Conservation (phyloP, 805 yeast species). For the Yarrowia sp. region DNA sequence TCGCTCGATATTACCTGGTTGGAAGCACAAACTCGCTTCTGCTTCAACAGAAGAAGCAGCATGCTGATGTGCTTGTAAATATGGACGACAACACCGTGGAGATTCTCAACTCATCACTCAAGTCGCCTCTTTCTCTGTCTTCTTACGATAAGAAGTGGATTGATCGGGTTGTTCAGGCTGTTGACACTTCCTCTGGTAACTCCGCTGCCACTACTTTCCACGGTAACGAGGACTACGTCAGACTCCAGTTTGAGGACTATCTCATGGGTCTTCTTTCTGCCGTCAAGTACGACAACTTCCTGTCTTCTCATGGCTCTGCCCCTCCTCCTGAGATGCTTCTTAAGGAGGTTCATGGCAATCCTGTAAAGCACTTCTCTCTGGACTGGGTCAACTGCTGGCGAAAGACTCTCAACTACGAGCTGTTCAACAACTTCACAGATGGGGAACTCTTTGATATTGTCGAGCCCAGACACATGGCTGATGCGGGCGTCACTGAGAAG, state of each 20-base stretch:
- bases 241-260: constrained; percentile 91
- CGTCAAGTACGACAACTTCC: constrained; percentile 70
- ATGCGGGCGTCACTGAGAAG: constrained; percentile 15
- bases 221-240: constrained; percentile 86
- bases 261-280: constrained; percentile 75
- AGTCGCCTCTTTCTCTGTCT: constrained; percentile 56
- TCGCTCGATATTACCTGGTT: constrained; percentile 69
- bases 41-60: constrained; percentile 64
- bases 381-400: constrained; percentile 63
- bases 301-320: constrained; percentile 51
- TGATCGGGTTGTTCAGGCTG: constrained; percentile 60
- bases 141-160: constrained; percentile 79
- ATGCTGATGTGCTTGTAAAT: constrained; percentile 76
- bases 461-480: constrained; percentile 55
- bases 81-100: constrained; percentile 56
- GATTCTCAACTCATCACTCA: constrained; percentile 55
- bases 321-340: constrained; percentile 51
- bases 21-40: constrained; percentile 90
- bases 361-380: constrained; percentile 54
- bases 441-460: constrained; percentile 72
- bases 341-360: constrained; percentile 49
- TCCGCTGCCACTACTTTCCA: constrained; percentile 51
- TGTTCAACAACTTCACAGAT: constrained; percentile 66
- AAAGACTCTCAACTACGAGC: constrained; percentile 59
- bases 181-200: constrained; percentile 50